Evolutionary conservation across 148 eudicot species (phyloP).

Genomic region (Rhododendron henanense): DNA sequence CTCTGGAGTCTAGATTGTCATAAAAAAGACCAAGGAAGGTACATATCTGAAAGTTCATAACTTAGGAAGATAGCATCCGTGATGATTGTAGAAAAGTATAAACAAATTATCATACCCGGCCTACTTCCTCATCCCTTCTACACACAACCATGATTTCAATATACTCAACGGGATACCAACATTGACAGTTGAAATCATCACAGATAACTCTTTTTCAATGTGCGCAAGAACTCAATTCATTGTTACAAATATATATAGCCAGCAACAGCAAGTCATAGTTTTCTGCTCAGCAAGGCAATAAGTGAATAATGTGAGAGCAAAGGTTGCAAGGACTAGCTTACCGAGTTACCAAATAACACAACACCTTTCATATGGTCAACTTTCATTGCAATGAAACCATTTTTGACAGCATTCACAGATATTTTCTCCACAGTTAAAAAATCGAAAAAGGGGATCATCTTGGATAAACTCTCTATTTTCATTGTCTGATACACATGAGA

Average conservation of each 20-base stretch:
- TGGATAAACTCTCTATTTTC: slow-evolving; percentile 62
- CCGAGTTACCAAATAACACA: slow-evolving; percentile 57
- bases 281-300: neutral
- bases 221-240: neutral
- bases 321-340: slow-evolving; percentile 21
- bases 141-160: neutral
- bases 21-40: neutral
- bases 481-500: slow-evolving; percentile 82
- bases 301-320: neutral
- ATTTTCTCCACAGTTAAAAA: slow-evolving; percentile 78
- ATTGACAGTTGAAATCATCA: neutral
- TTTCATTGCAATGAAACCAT: slow-evolving; percentile 78
- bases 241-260: neutral
- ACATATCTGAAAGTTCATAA: neutral
- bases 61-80: neutral
- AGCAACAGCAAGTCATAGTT: neutral
- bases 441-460: slow-evolving; percentile 78
- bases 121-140: neutral
- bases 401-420: slow-evolving; percentile 84
- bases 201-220: neutral
- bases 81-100: neutral
- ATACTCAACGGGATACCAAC: neutral
- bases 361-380: slow-evolving; percentile 78
- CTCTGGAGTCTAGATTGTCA: neutral
- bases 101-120: neutral